Base-by-base conservation (phyloP, 2,329 filamentous ascomycete genomes). In the Clonostachys sp. region DNA sequence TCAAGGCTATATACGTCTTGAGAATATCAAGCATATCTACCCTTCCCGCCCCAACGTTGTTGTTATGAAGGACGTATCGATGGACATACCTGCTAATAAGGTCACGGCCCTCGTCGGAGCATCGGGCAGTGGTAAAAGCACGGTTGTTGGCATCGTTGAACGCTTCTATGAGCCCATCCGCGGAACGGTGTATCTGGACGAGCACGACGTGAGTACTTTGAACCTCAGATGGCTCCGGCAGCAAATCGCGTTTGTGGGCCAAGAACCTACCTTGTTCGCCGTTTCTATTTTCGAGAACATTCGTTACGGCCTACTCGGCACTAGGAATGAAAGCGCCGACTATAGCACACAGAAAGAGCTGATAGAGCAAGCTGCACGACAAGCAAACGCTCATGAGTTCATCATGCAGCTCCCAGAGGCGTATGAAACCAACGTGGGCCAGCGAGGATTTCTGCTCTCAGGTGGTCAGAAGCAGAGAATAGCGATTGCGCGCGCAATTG, bases 81-180 rank as follows among this genome's bases (percentile, higher is more conserved):
- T 99, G 2, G 66, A 78, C 1, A 86, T 97, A 36, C 90, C 91
- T 2, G 88, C 91, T 3, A 91, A 92, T 17, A 96, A 96, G 71
- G 91, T 88, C 16, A 96, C 94, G 3, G 94, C 94, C 2, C 74
- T 99, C 7, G 94, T 99, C 8, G 94, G 94, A 49, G 89, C 92
- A 1, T 97, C 92, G 10, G 94, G 94, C 10, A 95, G 87, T 38
- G 94, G 94, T 43, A 99, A 97, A 70, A 92, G 87, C 33, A 75
- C 41, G 65, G 73, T 6, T 30, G 44, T 48, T 14, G 47, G 47
- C 12, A 24, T 48, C 4, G 2, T 48, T 6, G 47, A 48, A 44
- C 35, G 47, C 13, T 48, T 24, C 13, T 48, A 48, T 30, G 61
- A 61, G 3, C 60, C 67, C 0, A 35, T 41, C 6, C 47, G 48